Evolutionary conservation across 768 basidiomycete species (phyloP).

Genomic region (Leccinum obscurum): DNA sequence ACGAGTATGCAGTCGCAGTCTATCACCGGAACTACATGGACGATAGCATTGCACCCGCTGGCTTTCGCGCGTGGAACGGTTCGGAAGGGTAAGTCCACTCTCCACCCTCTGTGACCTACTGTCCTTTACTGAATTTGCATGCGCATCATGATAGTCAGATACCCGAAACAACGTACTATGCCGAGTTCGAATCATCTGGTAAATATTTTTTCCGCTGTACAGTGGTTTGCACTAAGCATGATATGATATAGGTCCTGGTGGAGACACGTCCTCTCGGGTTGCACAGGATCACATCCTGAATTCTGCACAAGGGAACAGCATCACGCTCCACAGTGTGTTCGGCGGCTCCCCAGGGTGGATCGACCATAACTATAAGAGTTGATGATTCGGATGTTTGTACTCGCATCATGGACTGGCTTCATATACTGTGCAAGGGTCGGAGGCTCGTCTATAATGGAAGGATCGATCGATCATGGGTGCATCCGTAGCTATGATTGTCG

Average conservation of each 20-base stretch:
- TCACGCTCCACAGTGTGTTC: neutral
- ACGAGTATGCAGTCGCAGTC: slow-evolving; percentile 56
- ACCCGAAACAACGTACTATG: neutral
- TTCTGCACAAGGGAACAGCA: neutral
- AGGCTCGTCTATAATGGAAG: neutral
- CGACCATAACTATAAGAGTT: neutral
- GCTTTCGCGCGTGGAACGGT: slow-evolving; percentile 46
- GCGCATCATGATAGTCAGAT: neutral
- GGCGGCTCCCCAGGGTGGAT: neutral
- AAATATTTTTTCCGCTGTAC: too few species aligned
- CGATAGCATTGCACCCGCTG: slow-evolving; percentile 52
- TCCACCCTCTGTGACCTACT: neutral
- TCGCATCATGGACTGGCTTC: neutral
- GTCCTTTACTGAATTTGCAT: neutral
- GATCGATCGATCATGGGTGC: neutral
- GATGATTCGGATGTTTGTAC: neutral
- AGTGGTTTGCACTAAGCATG: neutral
- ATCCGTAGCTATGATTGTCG: neutral
- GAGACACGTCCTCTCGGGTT: neutral
- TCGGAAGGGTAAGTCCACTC: slow-evolving; percentile 17
- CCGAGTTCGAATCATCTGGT: neutral
- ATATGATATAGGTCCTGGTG: neutral
- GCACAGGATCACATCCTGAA: neutral
- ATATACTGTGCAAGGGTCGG: neutral
- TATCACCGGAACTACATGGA: slow-evolving; percentile 23